These are phyloP conservation scores for Coemansia sp. DNA, from an alignment of 371 early-diverging fungal genomes.

Conservation along the genomic window DNA sequence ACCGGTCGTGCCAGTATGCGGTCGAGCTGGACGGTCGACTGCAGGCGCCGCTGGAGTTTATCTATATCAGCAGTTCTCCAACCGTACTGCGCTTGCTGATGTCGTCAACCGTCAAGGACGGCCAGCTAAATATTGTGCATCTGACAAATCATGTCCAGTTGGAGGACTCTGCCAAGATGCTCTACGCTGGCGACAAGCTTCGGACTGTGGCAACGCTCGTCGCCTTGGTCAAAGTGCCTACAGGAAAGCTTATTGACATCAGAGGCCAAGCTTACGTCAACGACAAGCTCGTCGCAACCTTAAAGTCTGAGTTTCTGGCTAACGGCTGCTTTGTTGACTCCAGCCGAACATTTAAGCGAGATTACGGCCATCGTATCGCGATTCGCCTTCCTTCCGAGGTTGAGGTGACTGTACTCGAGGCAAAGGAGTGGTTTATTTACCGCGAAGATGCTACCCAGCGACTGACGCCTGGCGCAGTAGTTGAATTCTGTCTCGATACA, in stretches of 20 bases:
- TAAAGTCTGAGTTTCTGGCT: slow-evolving; percentile 70
- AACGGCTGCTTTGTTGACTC: slow-evolving; percentile 82
- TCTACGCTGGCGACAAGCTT: no score
- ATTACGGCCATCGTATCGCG: slow-evolving; percentile 67
- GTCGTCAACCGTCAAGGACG: slow-evolving; percentile 68
- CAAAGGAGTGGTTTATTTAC: slow-evolving; percentile 87
- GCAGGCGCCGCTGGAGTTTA: slow-evolving; percentile 86
- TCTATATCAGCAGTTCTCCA: neutral
- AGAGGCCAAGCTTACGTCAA: slow-evolving; percentile 5
- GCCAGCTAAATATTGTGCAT: slow-evolving; percentile 84
- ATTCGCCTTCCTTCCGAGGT: slow-evolving; percentile 67
- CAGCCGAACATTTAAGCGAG: slow-evolving; percentile 32
- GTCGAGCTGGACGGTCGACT: slow-evolving; percentile 24
- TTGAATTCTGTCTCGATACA: slow-evolving; percentile 79
- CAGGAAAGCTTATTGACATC: slow-evolving; percentile 62
- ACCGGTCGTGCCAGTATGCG: slow-evolving; percentile 71
- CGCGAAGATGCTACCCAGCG: slow-evolving; percentile 62
- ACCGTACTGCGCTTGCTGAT: slow-evolving; percentile 3
- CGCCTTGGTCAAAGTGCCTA: slow-evolving; percentile 51
- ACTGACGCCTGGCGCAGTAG: slow-evolving; percentile 61
- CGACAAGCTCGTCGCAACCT: slow-evolving; percentile 24
- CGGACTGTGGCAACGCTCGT: slow-evolving; percentile 29
- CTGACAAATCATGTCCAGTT: no score
- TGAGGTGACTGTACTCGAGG: slow-evolving; percentile 68
- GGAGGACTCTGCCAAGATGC: no score